Conservation (phyloP, 2,329 filamentous ascomycete genomes). For the Penicillium sp. region DNA sequence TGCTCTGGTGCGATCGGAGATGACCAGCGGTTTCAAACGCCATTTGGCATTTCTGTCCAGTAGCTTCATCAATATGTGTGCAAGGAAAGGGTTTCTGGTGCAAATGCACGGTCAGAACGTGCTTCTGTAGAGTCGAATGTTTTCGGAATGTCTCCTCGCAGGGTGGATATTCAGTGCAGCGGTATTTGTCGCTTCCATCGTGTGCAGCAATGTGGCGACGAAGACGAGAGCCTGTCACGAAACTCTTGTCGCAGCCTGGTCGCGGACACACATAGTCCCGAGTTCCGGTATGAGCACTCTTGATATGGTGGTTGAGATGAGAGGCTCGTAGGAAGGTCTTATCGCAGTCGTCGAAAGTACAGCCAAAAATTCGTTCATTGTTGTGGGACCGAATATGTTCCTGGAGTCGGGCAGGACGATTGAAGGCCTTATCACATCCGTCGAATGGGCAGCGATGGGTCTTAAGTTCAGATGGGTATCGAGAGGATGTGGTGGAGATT, state of each 20-base stretch:
- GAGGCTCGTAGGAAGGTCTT: conserved; percentile 86
- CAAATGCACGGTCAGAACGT: conserved; percentile 76
- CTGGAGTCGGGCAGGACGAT: conserved; percentile 76
- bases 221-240: conserved; percentile 76
- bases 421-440: conserved; percentile 79
- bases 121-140: conserved; percentile 79
- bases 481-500: conserved; percentile 50
- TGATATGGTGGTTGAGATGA: conserved; percentile 82
- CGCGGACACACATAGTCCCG: conserved; percentile 71
- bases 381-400: conserved; percentile 83
- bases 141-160: conserved; percentile 84
- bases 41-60: conserved; percentile 60
- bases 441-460: conserved; percentile 73
- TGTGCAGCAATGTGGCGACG: conserved; percentile 78
- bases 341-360: conserved; percentile 67
- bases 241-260: conserved; percentile 74
- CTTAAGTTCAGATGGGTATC: conserved; percentile 69
- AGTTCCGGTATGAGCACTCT: conserved; percentile 73
- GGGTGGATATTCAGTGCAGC: conserved; percentile 67
- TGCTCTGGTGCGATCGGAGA: conserved; percentile 69
- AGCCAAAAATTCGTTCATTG: conserved; percentile 78
- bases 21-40: conserved; percentile 73
- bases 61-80: conserved; percentile 55
- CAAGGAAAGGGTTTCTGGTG: conserved; percentile 72
- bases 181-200: conserved; percentile 72